Conservation (phyloP, 306 rosid species). For the Astragalus membranaceus region DNA sequence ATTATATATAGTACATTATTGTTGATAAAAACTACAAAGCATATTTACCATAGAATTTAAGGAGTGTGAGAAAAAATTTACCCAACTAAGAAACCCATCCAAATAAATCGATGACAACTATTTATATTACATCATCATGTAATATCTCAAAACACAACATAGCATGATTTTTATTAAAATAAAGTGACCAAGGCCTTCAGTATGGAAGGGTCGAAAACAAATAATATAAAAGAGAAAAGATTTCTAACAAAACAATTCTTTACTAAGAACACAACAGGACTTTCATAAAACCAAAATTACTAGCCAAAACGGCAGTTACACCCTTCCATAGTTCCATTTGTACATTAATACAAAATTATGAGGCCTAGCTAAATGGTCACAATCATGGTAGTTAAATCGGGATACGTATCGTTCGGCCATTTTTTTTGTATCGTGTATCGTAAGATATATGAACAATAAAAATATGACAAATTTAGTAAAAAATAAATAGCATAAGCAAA, state of each 20-base stretch:
- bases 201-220: neutral
- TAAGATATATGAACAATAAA: no score
- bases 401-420: no score
- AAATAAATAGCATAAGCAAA: no score
- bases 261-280: neutral
- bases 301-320: neutral
- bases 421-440: no score
- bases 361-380: neutral
- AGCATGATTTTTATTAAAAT: neutral
- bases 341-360: conserved; percentile 6
- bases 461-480: no score
- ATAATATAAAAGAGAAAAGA: neutral
- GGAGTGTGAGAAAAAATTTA: neutral
- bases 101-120: neutral
- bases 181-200: neutral
- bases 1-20: neutral
- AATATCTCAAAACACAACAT: neutral
- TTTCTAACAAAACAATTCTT: neutral
- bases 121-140: neutral
- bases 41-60: neutral
- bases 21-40: neutral
- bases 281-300: neutral
- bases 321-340: neutral
- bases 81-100: neutral
- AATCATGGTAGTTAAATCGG: no score